Base-by-base conservation (phyloP, 164 flowering plant species). In the Amborella trichopoda region DNA sequence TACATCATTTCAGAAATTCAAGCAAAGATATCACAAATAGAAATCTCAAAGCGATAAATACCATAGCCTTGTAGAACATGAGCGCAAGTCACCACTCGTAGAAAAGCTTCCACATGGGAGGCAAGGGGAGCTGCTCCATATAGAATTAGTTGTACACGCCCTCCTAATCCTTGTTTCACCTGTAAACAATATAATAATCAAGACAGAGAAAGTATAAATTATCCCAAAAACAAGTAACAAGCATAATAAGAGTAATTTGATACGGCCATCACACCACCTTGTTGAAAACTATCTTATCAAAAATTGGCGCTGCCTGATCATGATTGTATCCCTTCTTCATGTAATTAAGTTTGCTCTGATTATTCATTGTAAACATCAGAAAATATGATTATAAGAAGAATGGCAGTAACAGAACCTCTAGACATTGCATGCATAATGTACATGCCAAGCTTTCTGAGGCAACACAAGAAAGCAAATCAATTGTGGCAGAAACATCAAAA, bases 81-180 rank as follows among this genome's bases (percentile, higher is more conserved):
- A 49, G 83, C 71, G 68, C 99, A 88, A n/a, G 99, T 48, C 45
- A 83, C 95, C 32, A 93, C 97, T 32, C 91, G 64, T 41, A 93
- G 63, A 61, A 66, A 93, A 11, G 83, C 60, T 63, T 93, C 97
- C 18, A 93, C 95, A 54, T 71, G 84, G 24, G 65, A 34, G 55
- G 97, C 66, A 49, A 93, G 93, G 44, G 99, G 97, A 25, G 97
- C 99, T 26, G 87, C 99, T 54, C 99, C 99, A 55, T 95, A 93
- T 26, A 93, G 62, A 59, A 93, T 83, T 12, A 93, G 74, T 16
- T 95, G 69, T 19, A 93, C 76, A 6, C 63, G 77, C 22, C 99
- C 99, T 44, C 99, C 99, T 53, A 93, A 62, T 17, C 94, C 89
- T 76, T 83, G 72, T 56, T 79, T 93, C 23, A 93, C 80, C 99